Evolutionary conservation across 2,329 filamentous ascomycete species (phyloP).

Genomic region (Phaeosphaeriaceae sp.): DNA sequence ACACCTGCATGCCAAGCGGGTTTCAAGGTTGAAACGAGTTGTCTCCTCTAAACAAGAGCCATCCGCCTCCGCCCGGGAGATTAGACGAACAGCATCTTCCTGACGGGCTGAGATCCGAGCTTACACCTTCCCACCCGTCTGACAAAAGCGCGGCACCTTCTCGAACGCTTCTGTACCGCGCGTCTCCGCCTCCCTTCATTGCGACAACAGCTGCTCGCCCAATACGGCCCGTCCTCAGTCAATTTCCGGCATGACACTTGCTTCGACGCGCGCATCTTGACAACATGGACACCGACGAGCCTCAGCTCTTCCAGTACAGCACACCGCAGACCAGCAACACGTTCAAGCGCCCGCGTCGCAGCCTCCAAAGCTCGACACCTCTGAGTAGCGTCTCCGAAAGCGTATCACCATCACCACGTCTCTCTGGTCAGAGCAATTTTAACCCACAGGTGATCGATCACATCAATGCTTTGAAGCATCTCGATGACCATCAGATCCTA

Average conservation of each 20-base stretch:
- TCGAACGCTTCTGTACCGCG: conserved; percentile 43
- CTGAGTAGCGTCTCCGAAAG: conserved; percentile 46
- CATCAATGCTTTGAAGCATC: conserved; percentile 49
- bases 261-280: conserved; percentile 35
- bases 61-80: conserved; percentile 48
- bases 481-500: conserved; percentile 49
- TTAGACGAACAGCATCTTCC: conserved; percentile 51
- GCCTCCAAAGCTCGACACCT: conserved; percentile 45
- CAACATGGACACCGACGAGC: conserved; percentile 49
- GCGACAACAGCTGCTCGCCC: conserved; percentile 33
- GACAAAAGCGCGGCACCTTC: conserved; percentile 44
- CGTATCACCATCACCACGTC: conserved; percentile 45
- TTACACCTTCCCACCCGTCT: conserved; percentile 36
- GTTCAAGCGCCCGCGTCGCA: conserved; percentile 48
- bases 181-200: conserved; percentile 32
- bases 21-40: conserved; percentile 43
- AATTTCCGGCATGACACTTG: conserved; percentile 47
- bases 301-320: conserved; percentile 45
- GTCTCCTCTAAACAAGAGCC: conserved; percentile 49
- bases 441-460: conserved; percentile 48
- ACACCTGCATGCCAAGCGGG: conserved; percentile 46
- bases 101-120: conserved; percentile 46
- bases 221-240: conserved; percentile 39
- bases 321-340: conserved; percentile 44
- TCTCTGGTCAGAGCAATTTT: conserved; percentile 41